Conservation (phyloP, 768 basidiomycete genomes). For the Lanmaoa rubissima region DNA sequence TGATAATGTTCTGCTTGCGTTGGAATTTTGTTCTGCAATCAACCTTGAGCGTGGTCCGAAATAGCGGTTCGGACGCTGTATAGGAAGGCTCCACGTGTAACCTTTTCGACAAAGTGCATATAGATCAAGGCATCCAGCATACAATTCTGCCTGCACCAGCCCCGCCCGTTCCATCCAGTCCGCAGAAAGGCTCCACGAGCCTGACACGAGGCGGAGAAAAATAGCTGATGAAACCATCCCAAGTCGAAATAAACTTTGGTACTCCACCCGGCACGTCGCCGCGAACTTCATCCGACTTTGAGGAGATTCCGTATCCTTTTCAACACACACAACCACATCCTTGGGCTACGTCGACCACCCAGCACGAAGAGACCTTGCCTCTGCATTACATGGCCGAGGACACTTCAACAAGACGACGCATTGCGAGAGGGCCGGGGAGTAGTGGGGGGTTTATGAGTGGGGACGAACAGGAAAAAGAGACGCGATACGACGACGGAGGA, state of each 20-base stretch:
- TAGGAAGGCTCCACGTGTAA: slow-evolving; percentile 10
- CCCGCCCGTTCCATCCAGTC: background rate
- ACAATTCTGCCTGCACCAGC: background rate
- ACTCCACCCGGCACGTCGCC: slow-evolving; percentile 48
- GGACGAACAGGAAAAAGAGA: slow-evolving; percentile 25
- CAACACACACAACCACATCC: slow-evolving; percentile 27
- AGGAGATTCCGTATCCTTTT: slow-evolving; percentile 62
- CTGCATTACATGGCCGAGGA: slow-evolving; percentile 55
- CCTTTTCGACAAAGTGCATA: background rate
- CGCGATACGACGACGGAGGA: slow-evolving; percentile 56
- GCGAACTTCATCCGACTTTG: slow-evolving; percentile 65
- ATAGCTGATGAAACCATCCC: slow-evolving; percentile 57
- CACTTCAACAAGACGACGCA: slow-evolving; percentile 44
- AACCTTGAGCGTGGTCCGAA: background rate
- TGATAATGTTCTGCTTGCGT: slow-evolving; percentile 30
- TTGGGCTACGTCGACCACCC: slow-evolving; percentile 27
- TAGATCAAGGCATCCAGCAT: background rate
- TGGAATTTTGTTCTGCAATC: background rate
- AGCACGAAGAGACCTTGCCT: slow-evolving; percentile 44
- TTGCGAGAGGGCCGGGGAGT: slow-evolving; percentile 36
- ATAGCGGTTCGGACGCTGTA: too few relatives aligned
- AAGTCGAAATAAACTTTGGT: slow-evolving; percentile 71
- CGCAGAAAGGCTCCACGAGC: slow-evolving; percentile 1
- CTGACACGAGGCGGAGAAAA: slow-evolving; percentile 11
- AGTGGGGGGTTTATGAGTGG: slow-evolving; percentile 30